Conservation (phyloP, 768 basidiomycete genomes). For the Sporobolomyces phaffii region DNA sequence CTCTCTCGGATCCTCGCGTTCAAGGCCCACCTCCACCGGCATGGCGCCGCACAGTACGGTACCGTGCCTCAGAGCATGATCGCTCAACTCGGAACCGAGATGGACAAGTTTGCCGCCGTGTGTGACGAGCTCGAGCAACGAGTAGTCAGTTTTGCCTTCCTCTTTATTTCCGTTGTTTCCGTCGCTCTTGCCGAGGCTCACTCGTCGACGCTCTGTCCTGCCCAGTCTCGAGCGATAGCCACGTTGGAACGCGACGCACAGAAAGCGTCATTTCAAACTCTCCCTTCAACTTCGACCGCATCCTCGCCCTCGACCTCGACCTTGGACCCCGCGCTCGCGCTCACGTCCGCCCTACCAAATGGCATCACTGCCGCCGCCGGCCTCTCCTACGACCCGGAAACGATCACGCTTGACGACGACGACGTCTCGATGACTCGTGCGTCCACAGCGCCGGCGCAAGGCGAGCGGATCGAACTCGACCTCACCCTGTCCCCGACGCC, state of each 20-base stretch:
- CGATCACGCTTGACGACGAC: neutral
- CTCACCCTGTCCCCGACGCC: conserved; percentile 25
- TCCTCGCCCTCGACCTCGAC: no score
- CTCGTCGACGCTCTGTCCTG: no score
- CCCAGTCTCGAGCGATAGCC: no score
- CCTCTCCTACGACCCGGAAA: neutral
- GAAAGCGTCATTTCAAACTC: neutral
- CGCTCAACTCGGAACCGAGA: neutral
- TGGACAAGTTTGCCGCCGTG: conserved; percentile 11
- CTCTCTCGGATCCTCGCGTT: conserved; percentile 28
- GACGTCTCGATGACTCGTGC: neutral
- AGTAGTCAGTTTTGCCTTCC: neutral
- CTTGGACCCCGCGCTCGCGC: neutral
- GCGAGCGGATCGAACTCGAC: conserved; percentile 5
- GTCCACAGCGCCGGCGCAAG: no score
- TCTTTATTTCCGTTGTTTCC: no score
- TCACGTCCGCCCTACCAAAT: neutral
- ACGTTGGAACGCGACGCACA: conserved; percentile 22
- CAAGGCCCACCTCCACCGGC: conserved; percentile 2
- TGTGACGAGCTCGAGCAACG: neutral
- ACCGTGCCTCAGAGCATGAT: neutral
- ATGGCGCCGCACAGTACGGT: neutral
- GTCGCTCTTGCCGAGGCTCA: no score
- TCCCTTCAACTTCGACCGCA: neutral
- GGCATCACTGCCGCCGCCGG: neutral